These are phyloP conservation scores for Solanum virginianum DNA, from an alignment of 257 asterid species.

Conservation along the genomic window DNA sequence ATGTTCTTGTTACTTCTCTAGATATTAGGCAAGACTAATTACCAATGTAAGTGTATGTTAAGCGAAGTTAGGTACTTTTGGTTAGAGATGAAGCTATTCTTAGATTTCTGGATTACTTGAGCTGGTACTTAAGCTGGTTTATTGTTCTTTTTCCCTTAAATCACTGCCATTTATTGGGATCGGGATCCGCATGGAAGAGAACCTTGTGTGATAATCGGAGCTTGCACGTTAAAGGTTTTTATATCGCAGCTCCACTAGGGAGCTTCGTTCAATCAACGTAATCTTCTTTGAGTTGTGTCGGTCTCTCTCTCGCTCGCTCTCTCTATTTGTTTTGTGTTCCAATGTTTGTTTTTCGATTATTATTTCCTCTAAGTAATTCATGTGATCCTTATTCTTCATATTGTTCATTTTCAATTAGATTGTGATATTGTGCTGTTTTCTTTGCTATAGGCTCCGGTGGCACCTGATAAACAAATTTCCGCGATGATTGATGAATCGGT, in stretches of 20 bases:
- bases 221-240: not conserved
- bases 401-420: not conserved
- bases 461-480: conserved; percentile 53
- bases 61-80: not conserved
- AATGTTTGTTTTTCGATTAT: not conserved
- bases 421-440: not conserved
- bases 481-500: conserved; percentile 80
- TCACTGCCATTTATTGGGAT: not conserved
- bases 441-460: conserved; percentile 62
- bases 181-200: not conserved
- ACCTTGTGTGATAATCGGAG: not conserved
- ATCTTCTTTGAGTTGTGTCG: not conserved
- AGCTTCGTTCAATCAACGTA: not conserved
- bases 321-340: not conserved
- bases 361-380: not conserved
- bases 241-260: not conserved
- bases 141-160: not conserved
- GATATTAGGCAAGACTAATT: not conserved
- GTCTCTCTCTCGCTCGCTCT: not conserved
- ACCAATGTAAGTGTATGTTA: not conserved
- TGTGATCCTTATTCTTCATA: not conserved
- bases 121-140: not conserved
- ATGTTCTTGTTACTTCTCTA: not conserved
- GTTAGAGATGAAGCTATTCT: not conserved
- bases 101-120: not conserved